Conservation (phyloP, 176 grass and related monocot genomes). For the Hsuehochloa calcarea region DNA sequence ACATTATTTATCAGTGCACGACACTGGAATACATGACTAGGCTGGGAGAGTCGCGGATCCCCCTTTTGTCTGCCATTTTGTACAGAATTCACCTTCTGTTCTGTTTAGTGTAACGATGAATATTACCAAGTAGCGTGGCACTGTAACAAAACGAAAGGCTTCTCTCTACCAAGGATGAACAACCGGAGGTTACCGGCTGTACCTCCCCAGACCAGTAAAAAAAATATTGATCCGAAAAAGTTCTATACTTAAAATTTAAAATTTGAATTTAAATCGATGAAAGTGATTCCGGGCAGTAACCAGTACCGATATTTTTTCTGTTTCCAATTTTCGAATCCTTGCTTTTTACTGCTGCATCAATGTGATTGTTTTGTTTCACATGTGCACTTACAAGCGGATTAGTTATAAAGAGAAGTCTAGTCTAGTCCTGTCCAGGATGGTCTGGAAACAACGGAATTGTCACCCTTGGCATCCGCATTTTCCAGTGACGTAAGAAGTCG, state of each 20-base stretch:
- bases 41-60: neutral
- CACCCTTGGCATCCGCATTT: neutral
- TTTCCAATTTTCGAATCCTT: too few species aligned
- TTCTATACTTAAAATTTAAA: too few species aligned
- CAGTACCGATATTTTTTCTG: too few species aligned
- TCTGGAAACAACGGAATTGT: neutral
- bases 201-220: too few species aligned
- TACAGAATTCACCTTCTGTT: neutral
- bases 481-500: too few species aligned
- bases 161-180: neutral
- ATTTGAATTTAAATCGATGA: too few species aligned
- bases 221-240: too few species aligned
- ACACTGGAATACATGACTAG: neutral
- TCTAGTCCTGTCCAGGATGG: neutral
- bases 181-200: too few species aligned
- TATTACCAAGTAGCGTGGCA: neutral
- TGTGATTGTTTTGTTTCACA: neutral
- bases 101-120: neutral
- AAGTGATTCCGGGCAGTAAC: too few species aligned
- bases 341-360: too few species aligned
- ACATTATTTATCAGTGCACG: neutral
- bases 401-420: neutral
- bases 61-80: neutral
- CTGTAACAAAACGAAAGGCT: neutral
- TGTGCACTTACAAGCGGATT: neutral